These are phyloP conservation scores for Solanum pennellii DNA, from an alignment of 257 asterid genomes.

Conservation along the genomic window DNA sequence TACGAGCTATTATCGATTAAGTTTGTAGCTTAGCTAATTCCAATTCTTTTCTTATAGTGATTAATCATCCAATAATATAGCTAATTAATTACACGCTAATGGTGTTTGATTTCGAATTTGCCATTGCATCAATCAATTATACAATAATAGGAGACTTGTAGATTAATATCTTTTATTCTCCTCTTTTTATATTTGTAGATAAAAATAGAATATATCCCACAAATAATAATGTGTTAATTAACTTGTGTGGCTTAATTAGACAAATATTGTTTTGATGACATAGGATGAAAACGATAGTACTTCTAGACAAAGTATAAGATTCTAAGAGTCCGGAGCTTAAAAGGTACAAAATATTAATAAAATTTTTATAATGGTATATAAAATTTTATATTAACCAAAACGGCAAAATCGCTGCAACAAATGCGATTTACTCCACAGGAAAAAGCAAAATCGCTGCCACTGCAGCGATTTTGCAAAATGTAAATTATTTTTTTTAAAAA, in stretches of 20 bases:
- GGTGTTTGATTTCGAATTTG: not conserved
- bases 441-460: too few species aligned
- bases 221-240: not conserved
- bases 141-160: not conserved
- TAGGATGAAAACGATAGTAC: not conserved
- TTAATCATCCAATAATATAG: not conserved
- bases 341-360: too few species aligned
- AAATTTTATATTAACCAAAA: too few species aligned
- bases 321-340: too few species aligned
- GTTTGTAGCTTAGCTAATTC: not conserved
- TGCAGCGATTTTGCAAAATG: too few species aligned
- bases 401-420: too few species aligned
- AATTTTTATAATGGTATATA: accelerated
- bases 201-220: not conserved
- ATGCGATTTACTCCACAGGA: too few species aligned
- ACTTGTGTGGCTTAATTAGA: not conserved
- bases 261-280: not conserved
- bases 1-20: not conserved
- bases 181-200: not conserved
- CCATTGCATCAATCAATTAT: not conserved
- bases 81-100: not conserved
- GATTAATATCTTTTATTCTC: not conserved
- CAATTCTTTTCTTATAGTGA: not conserved
- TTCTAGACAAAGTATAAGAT: not conserved
- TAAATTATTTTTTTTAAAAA: too few species aligned